Conservation (phyloP, 164 flowering plant species). For the Macadamia tetraphylla region DNA sequence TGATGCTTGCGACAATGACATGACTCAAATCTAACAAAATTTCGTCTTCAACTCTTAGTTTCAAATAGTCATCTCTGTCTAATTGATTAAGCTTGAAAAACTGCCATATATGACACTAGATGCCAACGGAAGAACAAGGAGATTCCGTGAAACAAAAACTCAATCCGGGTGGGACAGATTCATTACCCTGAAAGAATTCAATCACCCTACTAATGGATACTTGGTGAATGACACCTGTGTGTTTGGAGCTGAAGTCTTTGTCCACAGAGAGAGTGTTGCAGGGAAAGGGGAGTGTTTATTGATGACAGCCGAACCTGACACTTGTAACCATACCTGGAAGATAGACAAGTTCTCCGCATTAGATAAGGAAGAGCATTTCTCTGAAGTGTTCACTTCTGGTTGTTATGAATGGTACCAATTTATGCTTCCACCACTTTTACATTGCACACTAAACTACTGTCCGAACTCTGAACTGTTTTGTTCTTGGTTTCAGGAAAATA, state of each 20-base stretch:
- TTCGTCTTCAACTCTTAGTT: no score
- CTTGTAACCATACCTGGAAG: not conserved
- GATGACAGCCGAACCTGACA: not conserved
- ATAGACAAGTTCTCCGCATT: not conserved
- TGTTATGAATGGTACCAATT: not conserved
- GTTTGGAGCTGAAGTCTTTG: no score
- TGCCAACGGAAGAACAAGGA: not conserved
- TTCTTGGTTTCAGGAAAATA: not conserved
- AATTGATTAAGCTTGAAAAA: no score
- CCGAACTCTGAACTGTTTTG: not conserved
- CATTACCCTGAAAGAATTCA: not conserved
- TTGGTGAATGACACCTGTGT: no score
- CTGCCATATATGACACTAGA: not conserved
- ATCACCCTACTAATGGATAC: not conserved
- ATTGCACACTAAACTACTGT: no score
- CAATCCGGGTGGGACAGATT: not conserved
- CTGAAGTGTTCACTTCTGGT: not conserved
- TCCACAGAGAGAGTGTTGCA: not conserved
- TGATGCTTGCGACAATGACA: no score
- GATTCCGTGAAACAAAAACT: not conserved
- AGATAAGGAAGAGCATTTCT: rapidly evolving
- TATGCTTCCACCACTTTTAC: not conserved
- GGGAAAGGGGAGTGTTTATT: not conserved
- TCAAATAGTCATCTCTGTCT: no score
- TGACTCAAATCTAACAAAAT: no score